Conservation (phyloP, 1,139 yeast species). For the Candida dubliniensis region DNA sequence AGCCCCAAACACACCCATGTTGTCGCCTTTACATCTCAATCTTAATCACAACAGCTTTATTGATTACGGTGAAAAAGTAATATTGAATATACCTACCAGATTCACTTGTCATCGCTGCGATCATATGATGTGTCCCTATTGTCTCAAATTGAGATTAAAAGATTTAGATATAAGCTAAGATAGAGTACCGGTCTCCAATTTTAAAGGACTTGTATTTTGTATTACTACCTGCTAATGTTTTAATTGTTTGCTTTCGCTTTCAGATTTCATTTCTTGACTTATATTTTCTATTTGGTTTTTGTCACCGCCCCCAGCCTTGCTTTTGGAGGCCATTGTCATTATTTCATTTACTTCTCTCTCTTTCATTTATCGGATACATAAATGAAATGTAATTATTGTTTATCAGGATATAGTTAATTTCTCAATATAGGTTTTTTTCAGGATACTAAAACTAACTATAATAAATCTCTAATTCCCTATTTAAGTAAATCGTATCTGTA, state of each 20-base stretch:
- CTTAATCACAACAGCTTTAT: slow-evolving; percentile 7
- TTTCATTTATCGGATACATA: no score
- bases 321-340: no score
- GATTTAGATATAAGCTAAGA: slow-evolving; percentile 24
- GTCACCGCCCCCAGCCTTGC: no score
- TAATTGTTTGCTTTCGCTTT: no score
- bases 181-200: neutral
- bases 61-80: slow-evolving; percentile 14
- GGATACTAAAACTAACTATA: no score
- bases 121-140: slow-evolving; percentile 59
- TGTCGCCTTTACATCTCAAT: slow-evolving; percentile 11
- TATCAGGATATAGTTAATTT: no score
- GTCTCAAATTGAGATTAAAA: slow-evolving; percentile 43
- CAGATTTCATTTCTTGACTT: neutral
- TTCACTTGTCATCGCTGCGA: slow-evolving; percentile 48
- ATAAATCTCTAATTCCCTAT: no score
- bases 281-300: neutral
- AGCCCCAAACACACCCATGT: slow-evolving; percentile 7
- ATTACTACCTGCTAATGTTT: neutral
- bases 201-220: neutral
- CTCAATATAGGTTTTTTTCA: no score
- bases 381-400: no score
- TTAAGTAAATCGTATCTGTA: no score
- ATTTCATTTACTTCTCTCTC: no score
- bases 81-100: slow-evolving; percentile 29